phyloP scores from a whole-genome alignment of 2,329 filamentous ascomycete genomes.

The Cordyceps cateniannulata region DNA sequence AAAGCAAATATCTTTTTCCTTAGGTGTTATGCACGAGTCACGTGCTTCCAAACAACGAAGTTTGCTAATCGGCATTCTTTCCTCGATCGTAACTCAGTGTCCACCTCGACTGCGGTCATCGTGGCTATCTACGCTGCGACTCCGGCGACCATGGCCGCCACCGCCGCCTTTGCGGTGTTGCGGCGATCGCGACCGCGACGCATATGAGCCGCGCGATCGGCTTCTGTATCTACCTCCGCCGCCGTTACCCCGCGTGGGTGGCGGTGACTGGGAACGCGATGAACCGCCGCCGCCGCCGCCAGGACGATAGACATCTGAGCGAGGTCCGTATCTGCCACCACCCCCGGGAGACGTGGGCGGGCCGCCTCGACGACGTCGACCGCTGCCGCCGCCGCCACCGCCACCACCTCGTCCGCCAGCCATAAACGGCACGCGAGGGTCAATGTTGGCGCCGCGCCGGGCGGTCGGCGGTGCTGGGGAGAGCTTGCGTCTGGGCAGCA shows the following conservation, averaged over 20 bases:
- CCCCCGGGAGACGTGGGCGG: conserved; percentile 27
- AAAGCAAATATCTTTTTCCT: not conserved
- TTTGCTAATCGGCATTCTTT: not conserved
- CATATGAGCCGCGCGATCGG: conserved; percentile 37
- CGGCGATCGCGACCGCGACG: conserved; percentile 43
- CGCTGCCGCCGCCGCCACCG: conserved; percentile 29
- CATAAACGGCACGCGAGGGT: conserved; percentile 36
- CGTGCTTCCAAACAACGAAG: too few species aligned
- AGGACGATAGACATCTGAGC: conserved; percentile 57
- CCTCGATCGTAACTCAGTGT: conserved; percentile 14
- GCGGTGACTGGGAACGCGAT: conserved; percentile 16
- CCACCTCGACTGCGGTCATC: conserved; percentile 30
- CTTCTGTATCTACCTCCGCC: conserved; percentile 37
- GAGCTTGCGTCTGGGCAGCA: conserved; percentile 76
- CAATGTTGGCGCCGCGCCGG: conserved; percentile 54
- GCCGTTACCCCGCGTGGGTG: conserved; percentile 10
- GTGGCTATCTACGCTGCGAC: conserved; percentile 36
- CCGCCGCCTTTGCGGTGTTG: conserved; percentile 28
- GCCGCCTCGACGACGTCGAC: conserved; percentile 29
- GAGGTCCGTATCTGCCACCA: conserved; percentile 32
- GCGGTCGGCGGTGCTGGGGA: conserved; percentile 71
- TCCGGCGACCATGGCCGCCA: conserved; percentile 34
- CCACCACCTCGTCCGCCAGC: conserved; percentile 26
- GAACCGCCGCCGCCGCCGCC: conserved; percentile 38
- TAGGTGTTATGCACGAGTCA: not conserved